Evolutionary conservation across 192 early-diverging fungal species (phyloP), one percentile per base, ranked within the genome.

Genomic region (Backusella luteola): DNA sequence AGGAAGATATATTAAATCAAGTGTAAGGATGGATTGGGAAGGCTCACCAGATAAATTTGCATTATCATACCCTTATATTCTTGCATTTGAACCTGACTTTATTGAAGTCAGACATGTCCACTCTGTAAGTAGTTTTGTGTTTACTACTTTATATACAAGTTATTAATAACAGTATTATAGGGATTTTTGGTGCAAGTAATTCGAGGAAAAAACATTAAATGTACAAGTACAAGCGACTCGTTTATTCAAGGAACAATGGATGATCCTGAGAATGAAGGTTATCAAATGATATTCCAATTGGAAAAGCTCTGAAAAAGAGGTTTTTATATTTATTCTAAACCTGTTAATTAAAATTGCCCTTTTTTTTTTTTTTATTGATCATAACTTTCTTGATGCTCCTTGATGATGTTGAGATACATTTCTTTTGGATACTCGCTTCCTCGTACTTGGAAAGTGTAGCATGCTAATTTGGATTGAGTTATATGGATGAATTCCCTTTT

Each of bases 81-180:
- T 98, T 76, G 97, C 96, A 0, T 98, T 95, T 84, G 96, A 98
- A 70, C 87, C 92, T 9, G 88, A 87, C 38, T 97, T 98, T 79
- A 94, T 99, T 77, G 97, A 99, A 84, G 85, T 99, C 19, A 90
- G 93, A 52, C 85, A 96, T 75, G 86, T 94, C 6, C 90, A 94
- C 75, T 94, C 93, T 91, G 91, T 46, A 81, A 88, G 38, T 79
- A 88, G 38, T 79, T 92, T 9, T 71, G 19, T 41, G 9, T 36
- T 9, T 39, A 39, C 8, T 93, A 34, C n/a, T 35, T 38, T 34
- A 15, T 29, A 49, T 29, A 59, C 7, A 7, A 15, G 4, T 23
- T 77, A 17, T 32, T 49, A 42, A 19, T 72, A 32, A 32, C 39
- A 32, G 34, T 8, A 66, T 1, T 35, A n/a, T 29, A 88, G 87